These are phyloP conservation scores for Colletotrichum tropicale DNA, from an alignment of 2,329 filamentous ascomycete genomes.

Conservation along the genomic window DNA sequence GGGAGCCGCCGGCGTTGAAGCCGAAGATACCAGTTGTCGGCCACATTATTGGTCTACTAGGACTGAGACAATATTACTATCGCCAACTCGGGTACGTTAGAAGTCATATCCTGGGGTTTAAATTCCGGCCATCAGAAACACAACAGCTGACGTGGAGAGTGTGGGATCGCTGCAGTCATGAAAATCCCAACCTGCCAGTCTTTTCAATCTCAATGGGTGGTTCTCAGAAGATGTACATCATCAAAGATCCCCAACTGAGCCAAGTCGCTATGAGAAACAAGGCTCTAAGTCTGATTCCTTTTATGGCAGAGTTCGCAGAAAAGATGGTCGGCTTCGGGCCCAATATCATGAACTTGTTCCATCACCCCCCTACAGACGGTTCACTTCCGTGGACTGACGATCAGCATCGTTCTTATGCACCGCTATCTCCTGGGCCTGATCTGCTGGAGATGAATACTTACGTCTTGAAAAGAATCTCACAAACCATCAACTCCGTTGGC, in stretches of 20 bases:
- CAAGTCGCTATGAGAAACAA: background rate
- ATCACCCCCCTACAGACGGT: conserved; percentile 33
- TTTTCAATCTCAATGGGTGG: background rate
- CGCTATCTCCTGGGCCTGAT: background rate
- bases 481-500: conserved; percentile 28
- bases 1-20: conserved; percentile 46
- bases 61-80: background rate
- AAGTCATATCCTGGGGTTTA: background rate
- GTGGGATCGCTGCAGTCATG: background rate
- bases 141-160: background rate
- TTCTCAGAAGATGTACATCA: background rate
- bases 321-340: conserved; percentile 40
- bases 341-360: conserved; percentile 39
- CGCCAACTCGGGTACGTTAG: background rate
- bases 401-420: background rate
- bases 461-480: conserved; percentile 37
- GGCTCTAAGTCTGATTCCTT: conserved; percentile 46
- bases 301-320: conserved; percentile 40
- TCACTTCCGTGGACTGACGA: conserved; percentile 27
- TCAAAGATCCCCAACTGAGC: background rate
- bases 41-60: conserved; percentile 47
- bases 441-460: conserved; percentile 16
- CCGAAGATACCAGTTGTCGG: conserved; percentile 47
- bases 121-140: background rate
- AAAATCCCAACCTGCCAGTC: background rate